Base-by-base conservation (phyloP, 805 yeast genomes). In the Candida easanensis region DNA sequence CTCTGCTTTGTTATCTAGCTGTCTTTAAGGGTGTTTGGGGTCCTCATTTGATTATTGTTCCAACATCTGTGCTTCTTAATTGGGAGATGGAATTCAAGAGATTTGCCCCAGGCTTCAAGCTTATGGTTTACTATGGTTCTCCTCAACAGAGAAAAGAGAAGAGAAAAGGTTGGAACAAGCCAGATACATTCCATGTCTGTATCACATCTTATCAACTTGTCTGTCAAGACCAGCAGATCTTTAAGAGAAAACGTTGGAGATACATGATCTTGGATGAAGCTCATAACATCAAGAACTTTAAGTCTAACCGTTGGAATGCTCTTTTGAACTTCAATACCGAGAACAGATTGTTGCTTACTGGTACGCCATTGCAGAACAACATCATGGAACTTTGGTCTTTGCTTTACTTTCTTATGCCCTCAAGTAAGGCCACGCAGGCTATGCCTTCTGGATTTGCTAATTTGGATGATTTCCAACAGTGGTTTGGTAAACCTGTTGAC, bases 21-120 rank as follows among this genome's bases (percentile, higher is more conserved):
- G 88, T 97, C 56, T 96, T 84, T 55, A 90, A 90, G 57, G 85
- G 87, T 46, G 78, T 84, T 15, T 93, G 99, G 99, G 99, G 99
- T 0, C 99, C 99, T 0, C 99, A 93, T 69, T 69, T 93, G 42
- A 90, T 93, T 65, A 82, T 93, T 46, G 99, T 93, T 4, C 99
- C 99, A 4, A 93, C 99, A 0, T 88, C 97, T 14, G 99, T 93
- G 7, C 82, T 93, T 82, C 77, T 93, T 41, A 93, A 93, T 60
- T 93, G 99, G 99, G 99, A 93, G 63, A 91, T 95, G 97, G 99
- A 93, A 60, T 90, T 93, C 67, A 93, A 95, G 58, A 79, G 96
- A 56, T 93, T 93, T 71, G 97, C 97, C 1, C 99, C 99, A 0
- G 99, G 99, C 0, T 85, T 93, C 63, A 91, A 95, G 63, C 93